A percentile compares a stretch with the other conserved stretches of the same genome.
Conservation (phyloP, 1,284 basidiomycete species). For the Rhodotorula mucilaginosa region DNA sequence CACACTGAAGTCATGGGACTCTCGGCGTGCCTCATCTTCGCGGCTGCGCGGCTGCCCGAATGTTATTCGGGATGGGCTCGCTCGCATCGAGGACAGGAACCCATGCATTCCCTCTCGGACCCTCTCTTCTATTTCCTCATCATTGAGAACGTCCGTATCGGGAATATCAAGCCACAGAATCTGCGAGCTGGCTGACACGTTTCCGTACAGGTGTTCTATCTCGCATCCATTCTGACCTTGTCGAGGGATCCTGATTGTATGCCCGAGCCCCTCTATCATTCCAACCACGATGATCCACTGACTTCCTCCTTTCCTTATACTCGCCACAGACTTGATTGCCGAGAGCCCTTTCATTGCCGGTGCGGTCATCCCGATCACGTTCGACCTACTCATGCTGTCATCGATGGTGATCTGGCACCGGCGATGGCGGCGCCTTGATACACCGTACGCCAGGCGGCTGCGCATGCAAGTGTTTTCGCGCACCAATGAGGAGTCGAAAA, state of each 20-base stretch:
- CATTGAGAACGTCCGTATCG: neutral
- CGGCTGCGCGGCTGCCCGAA: neutral
- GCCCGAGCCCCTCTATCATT: neutral
- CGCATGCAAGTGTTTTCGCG: too few species aligned
- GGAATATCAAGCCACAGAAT: too few species aligned
- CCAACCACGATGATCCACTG: too few species aligned
- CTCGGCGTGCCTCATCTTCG: neutral
- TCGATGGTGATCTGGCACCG: neutral
- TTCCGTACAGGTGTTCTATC: neutral
- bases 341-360: neutral
- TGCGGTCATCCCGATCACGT: neutral
- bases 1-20: neutral
- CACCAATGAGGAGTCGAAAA: too few species aligned
- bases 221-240: neutral
- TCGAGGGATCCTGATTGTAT: neutral
- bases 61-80: neutral
- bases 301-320: neutral
- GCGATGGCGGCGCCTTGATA: neutral
- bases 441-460: neutral
- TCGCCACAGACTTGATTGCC: neutral
- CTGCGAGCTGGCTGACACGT: neutral
- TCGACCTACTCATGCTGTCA: neutral
- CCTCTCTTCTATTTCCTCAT: slow-evolving; percentile 13
- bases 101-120: neutral
- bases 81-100: neutral